These are phyloP conservation scores for Alternaria gansuensis DNA, from an alignment of 2,329 filamentous ascomycete genomes.

Conservation along the genomic window DNA sequence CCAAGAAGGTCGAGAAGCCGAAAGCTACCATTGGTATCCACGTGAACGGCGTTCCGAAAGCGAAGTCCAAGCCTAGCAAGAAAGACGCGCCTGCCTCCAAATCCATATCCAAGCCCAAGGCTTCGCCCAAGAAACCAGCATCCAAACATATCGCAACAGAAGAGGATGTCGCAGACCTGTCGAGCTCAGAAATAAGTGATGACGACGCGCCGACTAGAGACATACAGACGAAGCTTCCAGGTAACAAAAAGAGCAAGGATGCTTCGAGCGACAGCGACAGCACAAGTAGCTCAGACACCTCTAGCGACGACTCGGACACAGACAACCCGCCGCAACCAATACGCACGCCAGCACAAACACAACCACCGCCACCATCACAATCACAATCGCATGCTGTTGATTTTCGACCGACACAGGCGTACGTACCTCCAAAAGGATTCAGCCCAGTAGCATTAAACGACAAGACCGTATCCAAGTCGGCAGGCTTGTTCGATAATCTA, in stretches of 20 bases:
- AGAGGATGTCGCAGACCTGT: slow-evolving; percentile 34
- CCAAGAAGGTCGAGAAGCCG: slow-evolving; percentile 32
- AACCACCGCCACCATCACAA: slow-evolving; percentile 18
- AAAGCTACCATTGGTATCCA: slow-evolving; percentile 46
- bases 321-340: slow-evolving; percentile 34
- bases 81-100: slow-evolving; percentile 23
- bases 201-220: slow-evolving; percentile 31
- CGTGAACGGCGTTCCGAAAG: slow-evolving; percentile 37
- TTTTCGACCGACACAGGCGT: slow-evolving; percentile 49
- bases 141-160: slow-evolving; percentile 36
- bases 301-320: slow-evolving; percentile 53
- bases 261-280: slow-evolving; percentile 28
- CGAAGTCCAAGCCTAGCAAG: slow-evolving; percentile 26
- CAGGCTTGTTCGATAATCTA: slow-evolving; percentile 66
- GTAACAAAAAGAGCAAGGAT: slow-evolving; percentile 24
- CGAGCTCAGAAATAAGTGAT: slow-evolving; percentile 40
- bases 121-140: slow-evolving; percentile 29
- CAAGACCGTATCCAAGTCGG: slow-evolving; percentile 40
- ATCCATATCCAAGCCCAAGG: slow-evolving; percentile 24
- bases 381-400: slow-evolving; percentile 42
- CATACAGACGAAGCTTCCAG: slow-evolving; percentile 28
- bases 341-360: slow-evolving; percentile 26
- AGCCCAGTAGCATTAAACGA: slow-evolving; percentile 59
- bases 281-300: slow-evolving; percentile 39
- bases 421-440: slow-evolving; percentile 58